Conservation (phyloP, 2,329 filamentous ascomycete species). For the Cytospora piceae region DNA sequence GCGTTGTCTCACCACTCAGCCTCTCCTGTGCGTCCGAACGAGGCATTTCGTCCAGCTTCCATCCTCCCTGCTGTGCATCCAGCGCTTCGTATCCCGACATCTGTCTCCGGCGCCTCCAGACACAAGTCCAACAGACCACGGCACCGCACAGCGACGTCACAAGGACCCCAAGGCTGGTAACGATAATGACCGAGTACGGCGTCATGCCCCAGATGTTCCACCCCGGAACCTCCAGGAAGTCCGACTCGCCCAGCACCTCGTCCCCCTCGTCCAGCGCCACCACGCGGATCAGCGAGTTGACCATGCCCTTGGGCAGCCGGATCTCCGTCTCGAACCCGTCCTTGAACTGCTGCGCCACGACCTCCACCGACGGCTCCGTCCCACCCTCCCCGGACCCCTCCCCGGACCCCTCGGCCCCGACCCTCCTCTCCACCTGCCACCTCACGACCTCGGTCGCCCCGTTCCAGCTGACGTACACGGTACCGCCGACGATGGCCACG, state of each 20-base stretch:
- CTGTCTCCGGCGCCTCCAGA: not conserved
- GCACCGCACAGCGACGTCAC: conserved; percentile 17
- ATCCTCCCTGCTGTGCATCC: not conserved
- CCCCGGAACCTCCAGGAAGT: conserved; percentile 20
- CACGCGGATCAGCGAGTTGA: conserved; percentile 21
- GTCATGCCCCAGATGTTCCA: conserved; percentile 23
- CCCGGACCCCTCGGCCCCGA: not conserved
- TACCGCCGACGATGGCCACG: conserved; percentile 22
- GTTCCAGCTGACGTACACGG: conserved; percentile 32
- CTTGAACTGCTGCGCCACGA: conserved; percentile 26
- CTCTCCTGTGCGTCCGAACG: not conserved
- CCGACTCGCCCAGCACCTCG: conserved; percentile 22
- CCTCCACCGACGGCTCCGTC: conserved; percentile 4
- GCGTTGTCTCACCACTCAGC: not conserved
- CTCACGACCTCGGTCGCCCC: conserved; percentile 30
- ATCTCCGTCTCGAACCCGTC: conserved; percentile 31
- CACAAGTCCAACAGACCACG: conserved; percentile 26
- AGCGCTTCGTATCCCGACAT: not conserved
- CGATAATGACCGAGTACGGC: conserved; percentile 20
- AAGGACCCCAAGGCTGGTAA: conserved; percentile 8
- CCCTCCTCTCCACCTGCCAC: conserved; percentile 31
- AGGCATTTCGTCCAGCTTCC: not conserved
- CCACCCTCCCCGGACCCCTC: not conserved
- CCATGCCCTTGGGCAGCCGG: conserved; percentile 21
- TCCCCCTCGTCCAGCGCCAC: conserved; percentile 18